Base-by-base conservation (phyloP, 2,329 filamentous ascomycete genomes). In the Colletotrichum agaves region DNA sequence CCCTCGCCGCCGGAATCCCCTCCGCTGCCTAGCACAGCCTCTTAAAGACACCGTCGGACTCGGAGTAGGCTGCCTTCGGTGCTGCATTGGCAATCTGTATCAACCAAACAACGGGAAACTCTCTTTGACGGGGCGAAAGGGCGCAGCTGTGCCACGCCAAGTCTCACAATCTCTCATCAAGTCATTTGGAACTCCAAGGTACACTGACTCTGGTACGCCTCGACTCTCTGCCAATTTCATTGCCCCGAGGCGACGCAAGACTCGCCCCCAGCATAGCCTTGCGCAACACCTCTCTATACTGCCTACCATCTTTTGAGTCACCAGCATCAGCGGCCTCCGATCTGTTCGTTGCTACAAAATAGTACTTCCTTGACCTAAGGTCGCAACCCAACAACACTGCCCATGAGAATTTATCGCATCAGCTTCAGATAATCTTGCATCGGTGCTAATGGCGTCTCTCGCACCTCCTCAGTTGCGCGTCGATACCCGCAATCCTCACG, bases 381-480 rank as follows among this genome's bases (percentile, higher is more conserved):
- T 0, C 4, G 39, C 21, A 46, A 37, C 37, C 21, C 43, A 8
- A n/a, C 11, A 11, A 15, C 56, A 39, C 35, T n/a, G 35, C 31
- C 17, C 19, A 56, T 65, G 55, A 65, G 47, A 55, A 55, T n/a
- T n/a, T 43, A 17, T n/a, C 11, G 47, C 55, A 41, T 60, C 31
- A 37, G 27, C 15, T 21, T 41, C 41, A 60, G 33, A 47, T 21
- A 3, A 27, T 19, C 43, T 47, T 49, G 27, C 17, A 68, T 15
- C 55, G 65, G 47, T 68, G 61, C 65, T 65, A 60, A 68, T 68
- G 65, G 65, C 65, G 61, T 68, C 65, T 23, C 65, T 68, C 37
- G 65, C 65, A 63, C 65, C 65, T n/a, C 65, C 65, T 5, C 61
- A 60, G 65, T 56, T 68, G 65, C 53, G 65, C 61, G 65, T 68